Evolutionary conservation across 352 stramenopile species (phyloP).

Genomic region (Globisporangium paddicum): DNA sequence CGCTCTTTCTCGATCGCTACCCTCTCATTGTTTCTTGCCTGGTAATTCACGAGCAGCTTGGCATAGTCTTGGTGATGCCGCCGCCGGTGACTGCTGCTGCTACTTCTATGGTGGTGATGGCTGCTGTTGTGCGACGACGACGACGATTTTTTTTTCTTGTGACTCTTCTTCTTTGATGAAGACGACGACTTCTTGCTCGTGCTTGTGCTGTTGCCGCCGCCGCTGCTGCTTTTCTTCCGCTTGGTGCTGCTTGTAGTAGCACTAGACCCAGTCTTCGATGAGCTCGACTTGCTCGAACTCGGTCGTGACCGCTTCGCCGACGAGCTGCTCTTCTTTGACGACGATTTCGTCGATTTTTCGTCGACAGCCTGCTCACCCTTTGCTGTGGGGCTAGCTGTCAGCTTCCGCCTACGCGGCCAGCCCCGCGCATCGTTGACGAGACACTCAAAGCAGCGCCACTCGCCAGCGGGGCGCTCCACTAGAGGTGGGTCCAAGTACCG

Average conservation of each 20-base stretch:
- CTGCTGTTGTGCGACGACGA: conserved; percentile 39
- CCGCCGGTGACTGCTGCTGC: conserved; percentile 43
- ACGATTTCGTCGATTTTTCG: conserved; percentile 9
- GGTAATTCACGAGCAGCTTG: conserved; percentile 53
- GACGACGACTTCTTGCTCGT: conserved; percentile 54
- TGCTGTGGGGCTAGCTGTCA: conserved; percentile 13
- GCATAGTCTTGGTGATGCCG: conserved; percentile 69
- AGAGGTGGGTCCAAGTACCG: conserved; percentile 79
- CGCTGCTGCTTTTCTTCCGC: conserved; percentile 32
- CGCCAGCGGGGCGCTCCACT: conserved; percentile 59
- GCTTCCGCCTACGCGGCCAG: conserved; percentile 61
- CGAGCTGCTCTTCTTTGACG: conserved; percentile 28
- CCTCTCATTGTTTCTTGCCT: conserved; percentile 53
- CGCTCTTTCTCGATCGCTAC: conserved; percentile 48
- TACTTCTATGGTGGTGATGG: conserved; percentile 29
- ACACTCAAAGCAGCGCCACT: conserved; percentile 87
- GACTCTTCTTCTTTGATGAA: conserved; percentile 42
- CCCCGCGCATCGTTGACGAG: conserved; percentile 83
- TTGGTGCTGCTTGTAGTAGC: conserved; percentile 24
- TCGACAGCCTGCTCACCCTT: conserved; percentile 13
- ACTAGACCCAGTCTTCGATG: conserved; percentile 34
- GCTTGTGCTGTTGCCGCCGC: conserved; percentile 35
- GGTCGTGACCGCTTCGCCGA: conserved; percentile 38
- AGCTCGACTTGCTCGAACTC: conserved; percentile 28
- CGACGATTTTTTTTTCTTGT: conserved; percentile 65